Evolutionary conservation across 2,329 filamentous ascomycete species (phyloP).

Genomic region (Colletotrichum sp.): DNA sequence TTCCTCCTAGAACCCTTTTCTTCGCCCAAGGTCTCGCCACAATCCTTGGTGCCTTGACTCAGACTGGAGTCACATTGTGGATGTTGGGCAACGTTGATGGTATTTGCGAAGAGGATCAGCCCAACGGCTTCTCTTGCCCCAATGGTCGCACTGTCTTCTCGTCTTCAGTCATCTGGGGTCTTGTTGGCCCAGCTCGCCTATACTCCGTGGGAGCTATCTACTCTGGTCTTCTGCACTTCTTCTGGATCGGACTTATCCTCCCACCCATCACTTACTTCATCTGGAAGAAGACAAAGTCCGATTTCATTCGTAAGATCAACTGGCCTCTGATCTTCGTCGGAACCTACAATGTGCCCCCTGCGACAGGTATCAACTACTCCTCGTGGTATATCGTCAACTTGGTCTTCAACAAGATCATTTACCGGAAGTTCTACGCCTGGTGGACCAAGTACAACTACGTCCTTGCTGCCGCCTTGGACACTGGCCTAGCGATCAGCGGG

Average conservation of each 20-base stretch:
- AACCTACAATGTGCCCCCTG: conserved; percentile 55
- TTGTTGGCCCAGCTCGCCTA: conserved; percentile 50
- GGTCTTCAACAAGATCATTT: conserved; percentile 60
- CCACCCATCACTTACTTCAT: conserved; percentile 54
- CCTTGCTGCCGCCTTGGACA: conserved; percentile 61
- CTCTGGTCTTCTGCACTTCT: conserved; percentile 54
- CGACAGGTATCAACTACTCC: conserved; percentile 60
- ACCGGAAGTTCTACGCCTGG: conserved; percentile 56
- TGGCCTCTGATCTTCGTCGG: conserved; percentile 59
- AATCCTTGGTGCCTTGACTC: conserved; percentile 40
- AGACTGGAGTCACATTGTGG: conserved; percentile 37
- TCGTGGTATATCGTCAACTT: conserved; percentile 60
- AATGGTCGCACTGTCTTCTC: conserved; percentile 65
- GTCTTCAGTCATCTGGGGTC: conserved; percentile 65
- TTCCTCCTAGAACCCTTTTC: conserved; percentile 63
- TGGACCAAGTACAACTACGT: conserved; percentile 65
- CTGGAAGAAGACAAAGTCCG: conserved; percentile 50
- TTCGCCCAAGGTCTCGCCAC: conserved; percentile 64
- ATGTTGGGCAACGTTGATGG: conserved; percentile 49
- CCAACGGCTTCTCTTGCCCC: conserved; percentile 60
- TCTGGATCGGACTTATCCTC: conserved; percentile 54
- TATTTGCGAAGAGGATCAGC: conserved; percentile 55
- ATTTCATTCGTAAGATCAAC: conserved; percentile 52
- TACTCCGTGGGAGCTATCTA: conserved; percentile 49
- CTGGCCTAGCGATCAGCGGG: conserved; percentile 60